Percentiles rank a stretch among this genome's conserved stretches.
Evolutionary conservation across 2,329 filamentous ascomycete species (phyloP).

Genomic region (Ustulina deusta): DNA sequence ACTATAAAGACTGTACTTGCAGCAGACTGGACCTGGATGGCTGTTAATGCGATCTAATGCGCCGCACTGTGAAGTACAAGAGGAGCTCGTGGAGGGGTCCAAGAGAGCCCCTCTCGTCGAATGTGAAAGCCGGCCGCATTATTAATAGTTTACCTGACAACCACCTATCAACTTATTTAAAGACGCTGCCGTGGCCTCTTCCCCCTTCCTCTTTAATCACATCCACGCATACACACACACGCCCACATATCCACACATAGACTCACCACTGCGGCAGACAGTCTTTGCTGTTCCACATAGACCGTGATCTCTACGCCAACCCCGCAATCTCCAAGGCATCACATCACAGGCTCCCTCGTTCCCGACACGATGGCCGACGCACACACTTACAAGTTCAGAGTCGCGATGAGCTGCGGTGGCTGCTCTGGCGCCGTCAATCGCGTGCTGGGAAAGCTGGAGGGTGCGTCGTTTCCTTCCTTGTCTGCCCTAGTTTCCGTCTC

Average conservation of each 20-base stretch:
- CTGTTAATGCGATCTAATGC: slow-evolving; percentile 34
- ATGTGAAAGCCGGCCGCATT: slow-evolving; percentile 32
- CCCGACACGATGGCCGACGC: slow-evolving; percentile 73
- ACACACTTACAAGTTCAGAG: slow-evolving; percentile 95
- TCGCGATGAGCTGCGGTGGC: slow-evolving; percentile 93
- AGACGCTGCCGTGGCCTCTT: slow-evolving; percentile 26
- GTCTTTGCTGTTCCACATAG: not conserved
- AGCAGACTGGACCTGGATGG: not conserved
- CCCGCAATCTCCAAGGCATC: not conserved
- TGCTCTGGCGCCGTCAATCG: slow-evolving; percentile 95
- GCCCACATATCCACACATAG: not conserved
- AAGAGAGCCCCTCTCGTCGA: slow-evolving; percentile 5
- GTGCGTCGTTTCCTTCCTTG: slow-evolving; percentile 62
- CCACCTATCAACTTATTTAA: slow-evolving; percentile 29
- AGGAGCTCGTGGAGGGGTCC: slow-evolving; percentile 19
- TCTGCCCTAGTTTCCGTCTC: slow-evolving; percentile 1
- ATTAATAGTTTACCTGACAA: slow-evolving; percentile 31
- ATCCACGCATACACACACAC: not conserved
- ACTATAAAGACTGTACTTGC: not conserved
- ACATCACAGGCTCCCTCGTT: slow-evolving; percentile 35
- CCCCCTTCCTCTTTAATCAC: slow-evolving; percentile 1
- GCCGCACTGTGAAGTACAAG: slow-evolving; percentile 45
- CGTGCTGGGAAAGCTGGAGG: slow-evolving; percentile 91
- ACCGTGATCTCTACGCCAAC: slow-evolving; percentile 13
- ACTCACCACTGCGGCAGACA: slow-evolving; percentile 9